Evolutionary conservation across 345 rosid genomes (phyloP).

Genomic region (Populus deltoides): DNA sequence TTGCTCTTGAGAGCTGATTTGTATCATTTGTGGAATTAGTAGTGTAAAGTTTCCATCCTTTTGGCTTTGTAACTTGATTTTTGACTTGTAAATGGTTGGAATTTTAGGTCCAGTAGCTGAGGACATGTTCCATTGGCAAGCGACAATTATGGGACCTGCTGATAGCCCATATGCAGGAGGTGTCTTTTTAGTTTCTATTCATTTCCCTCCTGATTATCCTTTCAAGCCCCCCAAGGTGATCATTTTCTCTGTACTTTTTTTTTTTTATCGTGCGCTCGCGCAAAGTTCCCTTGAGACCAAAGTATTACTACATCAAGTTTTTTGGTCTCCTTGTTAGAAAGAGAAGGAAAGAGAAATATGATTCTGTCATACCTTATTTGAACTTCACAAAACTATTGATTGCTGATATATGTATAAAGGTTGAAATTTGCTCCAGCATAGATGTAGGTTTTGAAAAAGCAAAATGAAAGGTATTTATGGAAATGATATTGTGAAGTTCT

Average conservation of each 20-base stretch:
- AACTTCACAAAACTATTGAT: background rate
- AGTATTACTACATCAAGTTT: background rate
- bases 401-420: background rate
- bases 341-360: background rate
- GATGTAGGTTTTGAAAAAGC: background rate
- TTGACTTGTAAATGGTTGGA: background rate
- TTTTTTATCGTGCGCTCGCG: background rate
- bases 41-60: background rate
- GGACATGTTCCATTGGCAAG: slow-evolving; percentile 49
- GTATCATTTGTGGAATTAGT: background rate
- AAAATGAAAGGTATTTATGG: background rate
- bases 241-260: background rate
- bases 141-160: slow-evolving; percentile 44
- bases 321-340: background rate
- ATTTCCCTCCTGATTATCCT: slow-evolving; percentile 43
- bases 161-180: slow-evolving; percentile 44
- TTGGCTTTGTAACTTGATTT: background rate
- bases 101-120: slow-evolving; percentile 40
- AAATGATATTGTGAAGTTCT: background rate
- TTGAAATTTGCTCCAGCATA: background rate
- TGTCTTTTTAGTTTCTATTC: slow-evolving; percentile 40
- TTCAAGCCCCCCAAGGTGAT: slow-evolving; percentile 44
- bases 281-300: background rate
- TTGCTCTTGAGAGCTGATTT: background rate
- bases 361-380: background rate